Evolutionary conservation across 306 rosid genomes (phyloP), one percentile per base, ranked within the genome.

Genomic region (Medicago ruthenica): DNA sequence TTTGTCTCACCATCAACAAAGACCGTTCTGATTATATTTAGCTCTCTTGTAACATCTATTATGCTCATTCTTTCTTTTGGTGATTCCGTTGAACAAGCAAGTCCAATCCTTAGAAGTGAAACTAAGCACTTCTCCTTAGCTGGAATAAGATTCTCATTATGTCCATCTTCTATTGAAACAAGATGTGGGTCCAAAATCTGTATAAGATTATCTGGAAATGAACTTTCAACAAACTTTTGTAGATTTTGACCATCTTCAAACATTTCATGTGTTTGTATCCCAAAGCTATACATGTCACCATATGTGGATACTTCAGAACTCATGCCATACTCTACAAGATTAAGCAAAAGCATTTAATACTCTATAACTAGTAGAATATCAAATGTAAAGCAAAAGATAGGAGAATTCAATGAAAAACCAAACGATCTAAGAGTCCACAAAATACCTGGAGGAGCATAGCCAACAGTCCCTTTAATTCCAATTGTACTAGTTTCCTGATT

Each of bases 381-480:
- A 37, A 37, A 7, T 7, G 7, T 37, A 12, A 2, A 20, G 4
- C 1, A 47, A 68, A 68, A 15, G 9, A 34, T 0, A 47, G 1
- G 13, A 48, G 1, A 47, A 24, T 24, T 15, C 7, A 22, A 51
- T n/a, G 8, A 51, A 6, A 16, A n/a, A n/a, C n/a, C n/a, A n/a
- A n/a, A n/a, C n/a, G 18, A 24, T 42, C 20, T 3, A 42, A 20
- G 6, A 42, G 1, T 41, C 40, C 42, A 42, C 5, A 18, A 7
- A 16, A 67, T 66, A 48, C 80, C 65, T 24, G 79, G 85, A 55
- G 79, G 65, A 45, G 65, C 42, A 31, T 76, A 76, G 34, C 79
- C 85, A n/a, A 76, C 8, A 0, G 67, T 57, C 4, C 81, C 85
- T 58, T 65, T 81, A 9, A 81, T 2, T 24, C 85, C 81, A 67